These are phyloP conservation scores for Clonostachys sp. DNA, from an alignment of 2,329 filamentous ascomycete species.

Conservation along the genomic window DNA sequence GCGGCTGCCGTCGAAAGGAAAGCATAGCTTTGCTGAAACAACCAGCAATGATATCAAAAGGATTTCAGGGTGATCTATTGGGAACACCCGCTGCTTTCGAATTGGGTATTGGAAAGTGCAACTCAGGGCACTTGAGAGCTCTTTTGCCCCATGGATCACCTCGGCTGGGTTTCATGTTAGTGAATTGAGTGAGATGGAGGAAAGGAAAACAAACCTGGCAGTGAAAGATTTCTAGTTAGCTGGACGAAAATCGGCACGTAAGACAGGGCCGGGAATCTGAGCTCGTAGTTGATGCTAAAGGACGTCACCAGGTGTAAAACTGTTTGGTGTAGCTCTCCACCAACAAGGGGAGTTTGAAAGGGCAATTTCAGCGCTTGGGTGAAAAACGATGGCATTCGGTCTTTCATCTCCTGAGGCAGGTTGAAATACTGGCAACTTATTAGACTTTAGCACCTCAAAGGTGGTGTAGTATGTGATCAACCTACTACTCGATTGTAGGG, in stretches of 20 bases:
- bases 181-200: neutral
- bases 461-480: constrained; percentile 1
- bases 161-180: constrained; percentile 47
- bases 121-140: constrained; percentile 44
- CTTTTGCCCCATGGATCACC: constrained; percentile 17
- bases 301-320: constrained; percentile 58
- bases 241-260: constrained; percentile 62
- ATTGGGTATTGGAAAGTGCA: constrained; percentile 51
- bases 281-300: constrained; percentile 63
- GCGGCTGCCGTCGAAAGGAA: constrained; percentile 52
- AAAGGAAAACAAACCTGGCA: constrained; percentile 26
- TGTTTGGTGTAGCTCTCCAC: constrained; percentile 58
- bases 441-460: neutral
- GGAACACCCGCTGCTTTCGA: constrained; percentile 33
- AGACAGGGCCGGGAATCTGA: constrained; percentile 72
- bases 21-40: constrained; percentile 73
- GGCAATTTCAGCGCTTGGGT: constrained; percentile 53
- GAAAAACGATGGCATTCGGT: constrained; percentile 58
- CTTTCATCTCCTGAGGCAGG: constrained; percentile 60
- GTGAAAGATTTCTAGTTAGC: constrained; percentile 64
- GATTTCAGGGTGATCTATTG: constrained; percentile 67
- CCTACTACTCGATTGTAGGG: constrained; percentile 66
- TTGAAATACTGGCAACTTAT: constrained; percentile 36
- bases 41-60: constrained; percentile 68
- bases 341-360: constrained; percentile 31